These are phyloP conservation scores for Cercophora samala DNA, from an alignment of 495 filamentous ascomycete genomes.

Conservation along the genomic window DNA sequence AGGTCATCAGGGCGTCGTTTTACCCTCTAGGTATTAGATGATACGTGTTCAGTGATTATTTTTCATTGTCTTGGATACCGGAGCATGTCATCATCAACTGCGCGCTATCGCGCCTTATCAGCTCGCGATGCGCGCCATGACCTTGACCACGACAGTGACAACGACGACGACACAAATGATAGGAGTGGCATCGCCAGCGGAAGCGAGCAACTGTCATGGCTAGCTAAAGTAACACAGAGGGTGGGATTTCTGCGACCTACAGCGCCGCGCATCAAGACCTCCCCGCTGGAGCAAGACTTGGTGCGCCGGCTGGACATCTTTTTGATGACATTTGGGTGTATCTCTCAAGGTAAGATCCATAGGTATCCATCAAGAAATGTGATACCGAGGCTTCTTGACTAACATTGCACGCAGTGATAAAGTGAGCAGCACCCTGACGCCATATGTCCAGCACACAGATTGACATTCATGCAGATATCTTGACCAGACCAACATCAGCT, in stretches of 20 bases:
- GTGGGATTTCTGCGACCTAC: neutral
- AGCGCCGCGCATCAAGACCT: neutral
- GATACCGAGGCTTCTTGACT: slow-evolving; percentile 8
- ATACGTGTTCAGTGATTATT: neutral
- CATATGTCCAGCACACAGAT: neutral
- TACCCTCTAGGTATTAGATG: neutral
- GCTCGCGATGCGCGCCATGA: neutral
- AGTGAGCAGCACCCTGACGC: too few species aligned
- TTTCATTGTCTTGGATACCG: neutral
- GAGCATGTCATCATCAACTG: neutral
- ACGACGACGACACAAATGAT: neutral
- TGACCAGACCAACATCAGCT: slow-evolving; percentile 45
- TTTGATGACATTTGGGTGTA: slow-evolving; percentile 43
- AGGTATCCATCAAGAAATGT: neutral
- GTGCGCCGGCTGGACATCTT: slow-evolving; percentile 41
- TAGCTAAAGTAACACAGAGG: neutral
- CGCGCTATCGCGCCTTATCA: neutral
- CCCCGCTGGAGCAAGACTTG: slow-evolving; percentile 36
- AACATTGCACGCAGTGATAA: slow-evolving; percentile 28
- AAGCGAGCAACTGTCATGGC: neutral
- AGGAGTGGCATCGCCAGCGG: neutral
- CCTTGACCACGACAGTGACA: neutral
- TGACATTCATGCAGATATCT: slow-evolving; percentile 20
- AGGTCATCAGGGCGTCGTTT: neutral
- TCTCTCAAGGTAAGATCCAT: slow-evolving; percentile 34